These are phyloP conservation scores for Lizonia empirigonia DNA, from an alignment of 2,329 filamentous ascomycete species.

Conservation along the genomic window DNA sequence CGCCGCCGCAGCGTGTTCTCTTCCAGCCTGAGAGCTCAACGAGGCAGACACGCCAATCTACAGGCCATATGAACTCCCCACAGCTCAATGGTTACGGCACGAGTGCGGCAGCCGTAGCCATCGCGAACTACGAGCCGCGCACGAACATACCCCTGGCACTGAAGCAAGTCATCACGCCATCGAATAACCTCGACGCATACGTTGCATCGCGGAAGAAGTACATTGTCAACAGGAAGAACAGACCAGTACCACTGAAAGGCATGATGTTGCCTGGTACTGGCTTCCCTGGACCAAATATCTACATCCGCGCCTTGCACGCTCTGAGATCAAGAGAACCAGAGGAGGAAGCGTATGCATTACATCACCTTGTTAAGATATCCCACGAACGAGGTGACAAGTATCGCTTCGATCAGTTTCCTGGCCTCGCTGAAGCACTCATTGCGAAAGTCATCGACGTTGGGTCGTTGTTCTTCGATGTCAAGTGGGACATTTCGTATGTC, in stretches of 20 bases:
- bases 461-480: conserved; percentile 77
- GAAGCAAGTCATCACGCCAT: conserved; percentile 75
- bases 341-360: conserved; percentile 90
- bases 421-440: conserved; percentile 84
- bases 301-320: conserved; percentile 83
- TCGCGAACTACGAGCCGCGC: conserved; percentile 73
- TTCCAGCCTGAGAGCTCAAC: conserved; percentile 80
- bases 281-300: conserved; percentile 84
- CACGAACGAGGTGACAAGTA: conserved; percentile 95
- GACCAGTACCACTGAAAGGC: conserved; percentile 49
- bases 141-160: conserved; percentile 67
- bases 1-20: conserved; percentile 81
- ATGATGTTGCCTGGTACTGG: conserved; percentile 68
- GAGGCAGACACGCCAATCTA: conserved; percentile 65
- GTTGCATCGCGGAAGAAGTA: conserved; percentile 61
- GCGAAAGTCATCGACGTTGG: conserved; percentile 82
- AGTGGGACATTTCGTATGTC: conserved; percentile 77
- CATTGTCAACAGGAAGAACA: conserved; percentile 52
- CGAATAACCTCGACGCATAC: conserved; percentile 74
- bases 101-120: conserved; percentile 58
- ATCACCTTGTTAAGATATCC: conserved; percentile 94
- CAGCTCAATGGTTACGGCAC: conserved; percentile 50
- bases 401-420: conserved; percentile 88
- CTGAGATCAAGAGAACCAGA: conserved; percentile 77
- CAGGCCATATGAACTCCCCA: conserved; percentile 49